These are phyloP conservation scores for Colletotrichum zoysiae DNA, from an alignment of 2,329 filamentous ascomycete genomes.

Conservation along the genomic window DNA sequence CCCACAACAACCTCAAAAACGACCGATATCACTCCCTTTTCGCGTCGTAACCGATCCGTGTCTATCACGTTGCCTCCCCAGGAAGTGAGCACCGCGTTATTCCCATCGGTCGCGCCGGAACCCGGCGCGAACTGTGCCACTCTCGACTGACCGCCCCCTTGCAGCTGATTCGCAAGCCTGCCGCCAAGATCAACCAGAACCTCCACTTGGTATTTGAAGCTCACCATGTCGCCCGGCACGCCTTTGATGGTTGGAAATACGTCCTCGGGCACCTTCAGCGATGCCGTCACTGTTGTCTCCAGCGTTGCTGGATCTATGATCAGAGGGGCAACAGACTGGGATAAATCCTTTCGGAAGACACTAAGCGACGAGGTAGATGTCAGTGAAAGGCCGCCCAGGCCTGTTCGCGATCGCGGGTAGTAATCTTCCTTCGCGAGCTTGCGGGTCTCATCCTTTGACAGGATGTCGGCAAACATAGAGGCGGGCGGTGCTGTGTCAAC, in stretches of 20 bases:
- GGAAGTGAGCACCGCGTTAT: constrained; percentile 61
- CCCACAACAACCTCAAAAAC: constrained; percentile 90
- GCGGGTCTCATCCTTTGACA: constrained; percentile 74
- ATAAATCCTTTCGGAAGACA: constrained; percentile 94
- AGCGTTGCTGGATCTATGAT: constrained; percentile 87
- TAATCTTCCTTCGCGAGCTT: constrained; percentile 83
- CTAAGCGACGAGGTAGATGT: constrained; percentile 89
- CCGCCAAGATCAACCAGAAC: constrained; percentile 93
- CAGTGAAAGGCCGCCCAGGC: constrained; percentile 86
- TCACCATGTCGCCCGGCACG: constrained; percentile 93
- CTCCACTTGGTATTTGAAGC: constrained; percentile 93
- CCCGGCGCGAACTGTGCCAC: constrained; percentile 51
- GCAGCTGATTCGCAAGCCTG: constrained; percentile 80
- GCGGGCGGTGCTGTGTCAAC: constrained; percentile 80
- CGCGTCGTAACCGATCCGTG: constrained; percentile 85
- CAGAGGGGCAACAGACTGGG: constrained; percentile 88
- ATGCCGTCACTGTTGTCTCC: constrained; percentile 83
- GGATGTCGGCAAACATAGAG: constrained; percentile 61
- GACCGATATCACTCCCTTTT: constrained; percentile 92
- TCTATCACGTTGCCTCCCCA: constrained; percentile 82
- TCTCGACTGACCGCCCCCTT: constrained; percentile 70
- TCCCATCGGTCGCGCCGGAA: constrained; percentile 52
- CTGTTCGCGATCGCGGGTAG: constrained; percentile 88
- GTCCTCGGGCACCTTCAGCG: constrained; percentile 88
- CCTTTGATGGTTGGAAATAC: constrained; percentile 91